Evolutionary conservation across 306 rosid species (phyloP).

Genomic region (Fragaria iinumae): DNA sequence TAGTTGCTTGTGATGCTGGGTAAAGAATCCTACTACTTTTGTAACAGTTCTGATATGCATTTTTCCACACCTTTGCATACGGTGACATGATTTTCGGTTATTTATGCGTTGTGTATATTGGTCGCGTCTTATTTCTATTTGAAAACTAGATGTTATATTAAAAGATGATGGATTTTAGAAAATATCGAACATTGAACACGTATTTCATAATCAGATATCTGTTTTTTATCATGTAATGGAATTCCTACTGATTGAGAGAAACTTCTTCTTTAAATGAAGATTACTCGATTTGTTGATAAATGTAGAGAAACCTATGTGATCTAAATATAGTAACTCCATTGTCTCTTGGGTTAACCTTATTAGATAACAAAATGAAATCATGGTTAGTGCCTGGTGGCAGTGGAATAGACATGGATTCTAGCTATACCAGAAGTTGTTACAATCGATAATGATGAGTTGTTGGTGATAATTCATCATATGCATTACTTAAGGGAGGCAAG

Average conservation of each 20-base stretch:
- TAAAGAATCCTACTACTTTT: conserved; percentile 18
- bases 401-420: neutral
- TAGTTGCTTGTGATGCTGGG: conserved; percentile 57
- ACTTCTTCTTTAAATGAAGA: no score
- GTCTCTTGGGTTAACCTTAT: neutral
- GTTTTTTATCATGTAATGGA: no score
- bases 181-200: no score
- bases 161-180: no score
- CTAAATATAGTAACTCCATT: neutral
- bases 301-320: no score
- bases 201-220: no score
- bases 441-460: conserved; percentile 26
- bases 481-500: neutral
- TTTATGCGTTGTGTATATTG: no score
- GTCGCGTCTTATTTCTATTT: no score
- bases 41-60: neutral
- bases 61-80: neutral
- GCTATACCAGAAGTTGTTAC: conserved; percentile 23
- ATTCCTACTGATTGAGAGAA: no score
- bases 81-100: no score
- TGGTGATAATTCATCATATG: conserved; percentile 23
- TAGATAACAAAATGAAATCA: neutral
- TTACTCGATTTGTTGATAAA: no score
- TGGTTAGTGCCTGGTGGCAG: neutral
- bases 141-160: no score